phyloP scores from a whole-genome alignment of 768 basidiomycete species.

The Botryobasidium botryosum region DNA sequence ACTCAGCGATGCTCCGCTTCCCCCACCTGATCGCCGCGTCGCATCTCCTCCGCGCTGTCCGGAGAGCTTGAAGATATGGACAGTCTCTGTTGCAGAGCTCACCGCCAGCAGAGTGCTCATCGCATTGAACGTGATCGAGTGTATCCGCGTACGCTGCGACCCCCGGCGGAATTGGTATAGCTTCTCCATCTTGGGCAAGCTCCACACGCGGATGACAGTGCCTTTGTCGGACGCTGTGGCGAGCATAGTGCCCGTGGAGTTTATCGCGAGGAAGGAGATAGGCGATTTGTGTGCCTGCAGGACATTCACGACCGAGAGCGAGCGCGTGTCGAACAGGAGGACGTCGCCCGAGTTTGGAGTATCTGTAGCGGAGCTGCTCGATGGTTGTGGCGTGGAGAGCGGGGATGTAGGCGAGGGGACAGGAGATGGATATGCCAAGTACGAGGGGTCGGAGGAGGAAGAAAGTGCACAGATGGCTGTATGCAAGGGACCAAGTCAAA shows the following conservation, averaged over 20 bases:
- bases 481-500: background rate
- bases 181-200: slow-evolving; percentile 79
- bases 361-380: slow-evolving; percentile 23
- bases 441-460: slow-evolving; percentile 82
- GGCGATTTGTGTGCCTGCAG: slow-evolving; percentile 95
- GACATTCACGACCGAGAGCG: slow-evolving; percentile 83
- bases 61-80: slow-evolving; percentile 85
- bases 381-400: slow-evolving; percentile 27
- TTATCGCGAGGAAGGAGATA: slow-evolving; percentile 73
- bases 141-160: slow-evolving; percentile 71
- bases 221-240: slow-evolving; percentile 92
- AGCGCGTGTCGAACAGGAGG: slow-evolving; percentile 84
- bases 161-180: slow-evolving; percentile 91
- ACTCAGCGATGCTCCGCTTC: slow-evolving; percentile 17
- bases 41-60: slow-evolving; percentile 17
- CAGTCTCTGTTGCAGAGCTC: slow-evolving; percentile 82
- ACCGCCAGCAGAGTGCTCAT: slow-evolving; percentile 76
- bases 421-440: slow-evolving; percentile 91
- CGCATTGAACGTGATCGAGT: slow-evolving; percentile 70
- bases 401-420: slow-evolving; percentile 66
- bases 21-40: slow-evolving; percentile 10
- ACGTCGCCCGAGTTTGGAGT: slow-evolving; percentile 60
- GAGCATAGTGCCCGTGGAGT: slow-evolving; percentile 71
- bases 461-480: slow-evolving; percentile 89
- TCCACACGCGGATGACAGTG: slow-evolving; percentile 92